These are phyloP conservation scores for Kandelia obovata DNA, from an alignment of 345 rosid species.

Conservation along the genomic window DNA sequence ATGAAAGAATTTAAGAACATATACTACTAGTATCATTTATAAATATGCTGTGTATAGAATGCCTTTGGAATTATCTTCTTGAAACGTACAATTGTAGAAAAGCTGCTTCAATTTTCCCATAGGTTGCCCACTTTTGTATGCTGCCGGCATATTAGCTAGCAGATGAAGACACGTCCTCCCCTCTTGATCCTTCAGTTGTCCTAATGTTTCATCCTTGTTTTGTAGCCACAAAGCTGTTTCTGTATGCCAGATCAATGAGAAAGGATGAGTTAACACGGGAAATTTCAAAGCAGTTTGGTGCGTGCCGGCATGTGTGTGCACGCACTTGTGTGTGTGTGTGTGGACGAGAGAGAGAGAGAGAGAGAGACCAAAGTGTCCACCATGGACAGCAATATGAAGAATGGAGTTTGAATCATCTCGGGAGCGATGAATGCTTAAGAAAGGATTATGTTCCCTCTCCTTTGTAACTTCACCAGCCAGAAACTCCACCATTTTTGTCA, in stretches of 20 bases:
- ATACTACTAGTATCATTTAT: no score
- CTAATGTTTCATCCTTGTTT: background rate
- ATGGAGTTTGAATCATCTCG: slow-evolving; percentile 13
- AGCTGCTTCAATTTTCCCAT: background rate
- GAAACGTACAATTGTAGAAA: slow-evolving; percentile 15
- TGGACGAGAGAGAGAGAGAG: no score
- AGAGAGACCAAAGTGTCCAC: slow-evolving; percentile 23
- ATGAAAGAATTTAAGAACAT: no score
- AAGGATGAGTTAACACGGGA: background rate
- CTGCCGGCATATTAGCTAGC: slow-evolving; percentile 18
- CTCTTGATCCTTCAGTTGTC: background rate
- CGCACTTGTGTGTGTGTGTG: no score
- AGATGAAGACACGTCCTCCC: slow-evolving; percentile 19
- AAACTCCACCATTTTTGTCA: slow-evolving; percentile 7
- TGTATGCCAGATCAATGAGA: background rate
- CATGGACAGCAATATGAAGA: slow-evolving; percentile 25
- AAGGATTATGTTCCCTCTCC: background rate
- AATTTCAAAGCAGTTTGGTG: background rate
- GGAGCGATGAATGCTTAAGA: background rate
- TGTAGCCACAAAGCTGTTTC: slow-evolving; percentile 22
- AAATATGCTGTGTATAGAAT: no score
- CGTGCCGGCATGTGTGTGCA: no score
- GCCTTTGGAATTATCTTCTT: no score
- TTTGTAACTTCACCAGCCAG: background rate
- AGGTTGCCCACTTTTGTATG: slow-evolving; percentile 17